A percentile compares a stretch with the other conserved stretches of the same genome.
Conservation (phyloP, 1,139 yeast genomes). For the Barnettozyma hawaiiensis region DNA sequence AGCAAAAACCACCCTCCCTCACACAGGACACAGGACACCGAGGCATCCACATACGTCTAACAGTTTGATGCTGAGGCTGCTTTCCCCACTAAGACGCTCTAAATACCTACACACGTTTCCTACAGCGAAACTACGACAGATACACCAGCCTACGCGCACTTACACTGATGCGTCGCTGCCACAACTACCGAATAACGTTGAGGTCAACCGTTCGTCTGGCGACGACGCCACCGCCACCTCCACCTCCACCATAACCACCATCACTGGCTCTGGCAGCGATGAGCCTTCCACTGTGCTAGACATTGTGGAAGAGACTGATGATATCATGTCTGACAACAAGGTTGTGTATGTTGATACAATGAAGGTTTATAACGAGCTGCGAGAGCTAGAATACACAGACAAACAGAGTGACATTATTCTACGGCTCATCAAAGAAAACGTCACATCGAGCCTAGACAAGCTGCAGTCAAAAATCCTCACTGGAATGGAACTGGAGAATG, state of each 20-base stretch:
- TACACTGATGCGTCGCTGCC: neutral
- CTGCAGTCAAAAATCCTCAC: slow-evolving; percentile 59
- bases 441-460: slow-evolving; percentile 51
- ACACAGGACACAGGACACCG: too few species aligned
- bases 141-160: neutral
- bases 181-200: too few species aligned
- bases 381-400: slow-evolving; percentile 39
- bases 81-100: neutral
- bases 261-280: neutral
- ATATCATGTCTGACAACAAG: neutral
- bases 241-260: too few species aligned
- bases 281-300: slow-evolving; percentile 5
- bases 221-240: neutral
- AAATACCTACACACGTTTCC: neutral
- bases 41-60: neutral
- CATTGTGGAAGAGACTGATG: slow-evolving; percentile 2
- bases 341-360: slow-evolving; percentile 28
- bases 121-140: neutral
- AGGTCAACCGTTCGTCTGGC: neutral
- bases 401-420: slow-evolving; percentile 51
- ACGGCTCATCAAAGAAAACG: slow-evolving; percentile 41
- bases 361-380: slow-evolving; percentile 25
- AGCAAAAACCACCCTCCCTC: too few species aligned
- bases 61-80: neutral
- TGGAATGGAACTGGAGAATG: slow-evolving; percentile 72